A percentile compares a stretch with the other conserved stretches of the same genome.
These are phyloP conservation scores for Spatholobus suberectus DNA, from an alignment of 306 rosid genomes.

Conservation along the genomic window DNA sequence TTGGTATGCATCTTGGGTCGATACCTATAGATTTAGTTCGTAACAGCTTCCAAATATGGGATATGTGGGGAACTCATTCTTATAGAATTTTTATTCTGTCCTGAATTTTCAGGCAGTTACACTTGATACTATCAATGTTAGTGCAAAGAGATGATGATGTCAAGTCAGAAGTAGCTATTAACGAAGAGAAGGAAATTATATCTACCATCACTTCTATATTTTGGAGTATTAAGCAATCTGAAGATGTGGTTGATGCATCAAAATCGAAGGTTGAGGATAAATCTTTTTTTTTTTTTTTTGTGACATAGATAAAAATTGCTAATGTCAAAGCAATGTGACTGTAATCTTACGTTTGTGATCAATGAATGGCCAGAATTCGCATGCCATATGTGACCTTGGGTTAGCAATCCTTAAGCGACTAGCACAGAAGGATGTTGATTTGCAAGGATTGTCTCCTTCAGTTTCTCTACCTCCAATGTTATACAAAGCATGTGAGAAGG, in stretches of 20 bases:
- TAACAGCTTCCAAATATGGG: conserved; percentile 28
- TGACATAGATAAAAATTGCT: conserved; percentile 16
- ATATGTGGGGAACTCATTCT: conserved; percentile 38
- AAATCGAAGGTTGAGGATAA: conserved; percentile 77
- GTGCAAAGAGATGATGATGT: conserved; percentile 82
- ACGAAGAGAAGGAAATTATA: conserved; percentile 63
- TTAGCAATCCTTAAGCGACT: conserved; percentile 79
- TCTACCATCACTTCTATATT: conserved; percentile 71
- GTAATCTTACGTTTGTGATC: conserved; percentile 44
- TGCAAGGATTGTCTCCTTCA: conserved; percentile 58
- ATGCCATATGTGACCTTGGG: conserved; percentile 96
- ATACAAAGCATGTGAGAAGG: conserved; percentile 76
- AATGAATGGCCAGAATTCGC: conserved; percentile 78
- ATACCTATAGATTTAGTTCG: conserved; percentile 13
- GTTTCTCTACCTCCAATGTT: conserved; percentile 70
- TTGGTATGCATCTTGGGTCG: conserved; percentile 15
- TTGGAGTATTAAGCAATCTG: conserved; percentile 78
- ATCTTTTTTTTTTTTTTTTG: conserved; percentile 12
- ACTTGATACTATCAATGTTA: conserved; percentile 77
- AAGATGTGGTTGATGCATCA: conserved; percentile 71
- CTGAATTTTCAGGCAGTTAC: conserved; percentile 73
- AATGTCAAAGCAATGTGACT: conserved; percentile 20
- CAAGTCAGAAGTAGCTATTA: conserved; percentile 64
- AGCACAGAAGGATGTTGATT: conserved; percentile 60
- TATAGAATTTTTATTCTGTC: conserved; percentile 27